phyloP scores from a whole-genome alignment of 2,329 filamentous ascomycete genomes.

The Phaeosphaeriaceae sp. region DNA sequence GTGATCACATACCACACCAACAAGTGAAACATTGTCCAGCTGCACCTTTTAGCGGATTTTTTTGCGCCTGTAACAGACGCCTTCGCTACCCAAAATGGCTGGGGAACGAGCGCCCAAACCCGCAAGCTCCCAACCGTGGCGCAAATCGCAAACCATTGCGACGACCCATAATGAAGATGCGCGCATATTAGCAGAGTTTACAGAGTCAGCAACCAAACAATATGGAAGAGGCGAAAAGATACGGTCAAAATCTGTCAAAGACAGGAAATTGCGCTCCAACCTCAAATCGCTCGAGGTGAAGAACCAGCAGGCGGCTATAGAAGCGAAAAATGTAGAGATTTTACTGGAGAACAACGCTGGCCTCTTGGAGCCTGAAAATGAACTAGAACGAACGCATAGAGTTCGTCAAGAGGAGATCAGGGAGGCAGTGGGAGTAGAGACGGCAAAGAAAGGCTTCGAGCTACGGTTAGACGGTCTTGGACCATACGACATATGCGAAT shows the following conservation, averaged over 20 bases:
- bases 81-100: slow-evolving; percentile 23
- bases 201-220: slow-evolving; percentile 65
- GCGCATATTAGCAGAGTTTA: slow-evolving; percentile 39
- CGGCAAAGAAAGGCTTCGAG: slow-evolving; percentile 92
- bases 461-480: slow-evolving; percentile 78
- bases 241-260: slow-evolving; percentile 73
- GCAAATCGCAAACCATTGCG: slow-evolving; percentile 31
- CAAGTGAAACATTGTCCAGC: no score
- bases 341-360: slow-evolving; percentile 85
- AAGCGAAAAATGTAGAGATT: slow-evolving; percentile 95
- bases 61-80: no score
- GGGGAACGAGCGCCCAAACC: slow-evolving; percentile 25
- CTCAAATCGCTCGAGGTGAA: slow-evolving; percentile 80
- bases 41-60: no score
- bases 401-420: slow-evolving; percentile 87
- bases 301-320: slow-evolving; percentile 78
- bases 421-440: slow-evolving; percentile 75
- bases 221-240: slow-evolving; percentile 87
- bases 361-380: slow-evolving; percentile 85
- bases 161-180: slow-evolving; percentile 37
- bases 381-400: slow-evolving; percentile 90
- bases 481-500: slow-evolving; percentile 87
- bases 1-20: no score
- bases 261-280: slow-evolving; percentile 88
- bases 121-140: slow-evolving; percentile 18